Base-by-base conservation (phyloP, 164 flowering plant species). In the Aristolochia californica region DNA sequence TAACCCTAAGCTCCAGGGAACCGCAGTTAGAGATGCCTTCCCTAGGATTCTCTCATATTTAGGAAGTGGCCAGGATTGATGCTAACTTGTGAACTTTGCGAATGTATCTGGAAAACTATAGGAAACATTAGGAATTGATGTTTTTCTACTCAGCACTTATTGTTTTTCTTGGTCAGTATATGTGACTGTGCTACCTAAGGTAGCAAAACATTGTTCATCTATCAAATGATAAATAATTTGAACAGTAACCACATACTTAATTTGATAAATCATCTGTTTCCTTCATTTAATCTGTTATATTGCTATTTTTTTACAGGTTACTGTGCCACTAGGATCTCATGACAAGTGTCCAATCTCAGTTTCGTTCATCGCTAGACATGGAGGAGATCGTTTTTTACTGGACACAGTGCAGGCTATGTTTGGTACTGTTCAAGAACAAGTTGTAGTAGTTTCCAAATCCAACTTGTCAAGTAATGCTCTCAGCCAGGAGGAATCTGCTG, bases 341-440 rank as follows among this genome's bases (percentile, higher is more conserved):
- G 87, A 89, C 24, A 87, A 80, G 53, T 79, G 77, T 70, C 95
- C 99, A 26, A 71, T 87, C 58, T 85, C 99, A 53, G 88, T 93
- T 54, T 93, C 99, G 43, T 75, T 93, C 53, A 57, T 87, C 55
- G 96, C 96, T 48, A 77, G 82, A 45, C 88, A 85, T 70, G 97
- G 96, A 20, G 84, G 84, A 64, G 99, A 93, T 74, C 77, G 96
- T 5, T 89, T 93, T 74, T 73, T 93, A 62, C 79, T 93, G 14
- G 97, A 93, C 65, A 78, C 81, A 24, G 75, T 84, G 44, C 78
- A 83, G 47, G 69, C 75, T 53, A 72, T 93, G 83, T 82, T 83
- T 74, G 40, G 74, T 22, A 66, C 87, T 66, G 75, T 94, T 25
- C 81, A 82, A 64, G 93, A 90, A 67, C 76, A 81, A 63, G 80